phyloP scores from a whole-genome alignment of 2,329 filamentous ascomycete genomes.

The Mycosphaerella sp. region DNA sequence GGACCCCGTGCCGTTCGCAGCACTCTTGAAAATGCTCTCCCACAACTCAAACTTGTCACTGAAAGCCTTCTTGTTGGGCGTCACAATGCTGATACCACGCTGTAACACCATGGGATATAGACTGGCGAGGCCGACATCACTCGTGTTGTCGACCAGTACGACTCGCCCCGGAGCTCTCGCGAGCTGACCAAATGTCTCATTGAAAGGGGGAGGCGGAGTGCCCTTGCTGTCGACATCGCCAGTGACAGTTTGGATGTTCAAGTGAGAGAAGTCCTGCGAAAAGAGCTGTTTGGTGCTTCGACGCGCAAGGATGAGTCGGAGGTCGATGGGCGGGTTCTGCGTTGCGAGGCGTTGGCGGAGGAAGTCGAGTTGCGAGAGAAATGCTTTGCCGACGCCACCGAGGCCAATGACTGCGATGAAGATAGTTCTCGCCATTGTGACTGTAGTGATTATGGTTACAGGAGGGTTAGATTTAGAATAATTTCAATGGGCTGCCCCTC shows the following conservation, averaged over 20 bases:
- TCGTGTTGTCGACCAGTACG: slow-evolving; percentile 92
- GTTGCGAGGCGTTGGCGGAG: slow-evolving; percentile 42
- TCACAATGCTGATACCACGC: slow-evolving; percentile 82
- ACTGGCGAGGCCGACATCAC: slow-evolving; percentile 76
- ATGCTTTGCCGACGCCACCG: slow-evolving; percentile 81
- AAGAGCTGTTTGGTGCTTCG: slow-evolving; percentile 79
- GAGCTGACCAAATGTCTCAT: slow-evolving; percentile 72
- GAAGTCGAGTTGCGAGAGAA: slow-evolving; percentile 14
- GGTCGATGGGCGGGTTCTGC: slow-evolving; percentile 52
- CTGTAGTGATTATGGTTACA: background rate
- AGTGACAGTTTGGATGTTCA: slow-evolving; percentile 57
- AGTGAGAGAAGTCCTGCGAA: slow-evolving; percentile 62
- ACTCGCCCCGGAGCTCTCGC: slow-evolving; percentile 69
- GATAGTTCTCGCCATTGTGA: slow-evolving; percentile 23
- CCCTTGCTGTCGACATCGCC: slow-evolving; percentile 56
- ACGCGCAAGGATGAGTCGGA: slow-evolving; percentile 77
- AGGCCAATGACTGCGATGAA: slow-evolving; percentile 55
- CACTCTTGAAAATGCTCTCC: slow-evolving; percentile 76
- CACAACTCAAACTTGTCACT: slow-evolving; percentile 74
- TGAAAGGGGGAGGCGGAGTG: slow-evolving; percentile 59
- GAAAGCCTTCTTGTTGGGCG: slow-evolving; percentile 98
- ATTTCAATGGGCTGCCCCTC: slow-evolving; percentile 1
- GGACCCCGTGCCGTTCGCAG: slow-evolving; percentile 52
- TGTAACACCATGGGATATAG: slow-evolving; percentile 75
- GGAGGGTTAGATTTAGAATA: background rate